Percentiles rank a stretch among this genome's conserved stretches.
phyloP scores from a whole-genome alignment of 768 basidiomycete genomes.

The Termitomyces sp. region DNA sequence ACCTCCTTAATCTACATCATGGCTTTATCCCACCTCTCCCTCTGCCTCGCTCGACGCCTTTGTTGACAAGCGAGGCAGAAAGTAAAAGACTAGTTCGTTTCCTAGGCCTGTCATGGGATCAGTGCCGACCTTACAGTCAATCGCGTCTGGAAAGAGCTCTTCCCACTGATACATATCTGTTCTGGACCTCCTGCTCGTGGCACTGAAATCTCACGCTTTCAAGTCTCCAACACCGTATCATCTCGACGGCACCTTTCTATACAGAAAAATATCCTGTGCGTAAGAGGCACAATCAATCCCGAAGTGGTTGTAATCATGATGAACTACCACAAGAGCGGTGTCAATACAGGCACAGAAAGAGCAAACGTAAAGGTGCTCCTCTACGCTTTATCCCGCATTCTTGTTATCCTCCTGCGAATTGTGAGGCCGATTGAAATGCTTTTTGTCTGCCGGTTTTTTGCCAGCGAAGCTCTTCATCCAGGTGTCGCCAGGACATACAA shows the following conservation, averaged over 20 bases:
- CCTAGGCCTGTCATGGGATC: too few relatives aligned
- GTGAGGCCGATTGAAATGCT: neutral
- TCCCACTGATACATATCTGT: neutral
- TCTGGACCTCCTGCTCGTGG: neutral
- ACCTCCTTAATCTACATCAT: too few relatives aligned
- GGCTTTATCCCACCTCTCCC: too few relatives aligned
- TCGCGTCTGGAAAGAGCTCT: neutral
- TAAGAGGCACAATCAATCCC: neutral
- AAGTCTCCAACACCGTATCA: neutral
- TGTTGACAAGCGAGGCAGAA: too few relatives aligned
- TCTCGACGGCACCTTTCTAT: neutral
- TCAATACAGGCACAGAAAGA: neutral
- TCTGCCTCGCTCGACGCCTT: too few relatives aligned
- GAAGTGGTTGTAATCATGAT: neutral
- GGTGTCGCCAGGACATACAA: neutral
- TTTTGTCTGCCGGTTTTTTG: neutral
- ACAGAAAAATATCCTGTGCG: neutral
- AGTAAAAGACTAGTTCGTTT: too few relatives aligned
- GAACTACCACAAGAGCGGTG: neutral
- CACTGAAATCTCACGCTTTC: neutral
- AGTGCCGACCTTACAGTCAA: too few relatives aligned
- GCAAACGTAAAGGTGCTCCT: neutral
- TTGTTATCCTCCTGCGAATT: neutral
- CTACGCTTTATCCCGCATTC: neutral
- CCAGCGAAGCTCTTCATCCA: neutral